Conservation (phyloP, 495 filamentous ascomycete species). For the Bathelium albidoporum region DNA sequence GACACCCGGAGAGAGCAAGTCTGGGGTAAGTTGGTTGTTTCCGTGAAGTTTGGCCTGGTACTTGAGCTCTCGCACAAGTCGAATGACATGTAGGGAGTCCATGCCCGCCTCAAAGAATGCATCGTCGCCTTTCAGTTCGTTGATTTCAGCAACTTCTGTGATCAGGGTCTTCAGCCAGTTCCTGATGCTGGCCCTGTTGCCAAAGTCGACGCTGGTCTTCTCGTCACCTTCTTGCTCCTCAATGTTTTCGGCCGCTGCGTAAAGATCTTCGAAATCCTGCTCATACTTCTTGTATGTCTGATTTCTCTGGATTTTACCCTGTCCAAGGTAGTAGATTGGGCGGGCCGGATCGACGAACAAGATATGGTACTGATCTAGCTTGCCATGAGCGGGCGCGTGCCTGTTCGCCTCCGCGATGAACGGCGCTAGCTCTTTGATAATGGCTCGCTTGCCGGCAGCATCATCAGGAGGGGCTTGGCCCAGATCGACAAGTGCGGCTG, state of each 20-base stretch:
- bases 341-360: slow-evolving; percentile 30
- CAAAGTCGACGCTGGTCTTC: neutral
- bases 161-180: neutral
- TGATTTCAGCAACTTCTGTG: neutral
- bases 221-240: neutral
- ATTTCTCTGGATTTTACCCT: slow-evolving; percentile 38
- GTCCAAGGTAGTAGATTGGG: slow-evolving; percentile 33
- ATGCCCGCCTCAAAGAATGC: slow-evolving; percentile 8
- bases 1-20: neutral
- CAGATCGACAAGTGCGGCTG: slow-evolving; percentile 42
- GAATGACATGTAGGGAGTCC: slow-evolving; percentile 7
- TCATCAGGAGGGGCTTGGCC: slow-evolving; percentile 2
- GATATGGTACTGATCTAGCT: slow-evolving; percentile 34
- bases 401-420: slow-evolving; percentile 39
- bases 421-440: slow-evolving; percentile 37
- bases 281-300: slow-evolving; percentile 24
- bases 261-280: slow-evolving; percentile 33
- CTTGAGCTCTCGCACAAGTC: slow-evolving; percentile 4
- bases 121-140: neutral
- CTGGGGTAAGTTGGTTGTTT: neutral
- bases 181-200: neutral
- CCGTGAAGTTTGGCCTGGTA: neutral
- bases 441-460: neutral
- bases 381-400: slow-evolving; percentile 32
- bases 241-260: slow-evolving; percentile 11